Conservation (phyloP, 495 filamentous ascomycete genomes). For the Trichocladium antarcticum region DNA sequence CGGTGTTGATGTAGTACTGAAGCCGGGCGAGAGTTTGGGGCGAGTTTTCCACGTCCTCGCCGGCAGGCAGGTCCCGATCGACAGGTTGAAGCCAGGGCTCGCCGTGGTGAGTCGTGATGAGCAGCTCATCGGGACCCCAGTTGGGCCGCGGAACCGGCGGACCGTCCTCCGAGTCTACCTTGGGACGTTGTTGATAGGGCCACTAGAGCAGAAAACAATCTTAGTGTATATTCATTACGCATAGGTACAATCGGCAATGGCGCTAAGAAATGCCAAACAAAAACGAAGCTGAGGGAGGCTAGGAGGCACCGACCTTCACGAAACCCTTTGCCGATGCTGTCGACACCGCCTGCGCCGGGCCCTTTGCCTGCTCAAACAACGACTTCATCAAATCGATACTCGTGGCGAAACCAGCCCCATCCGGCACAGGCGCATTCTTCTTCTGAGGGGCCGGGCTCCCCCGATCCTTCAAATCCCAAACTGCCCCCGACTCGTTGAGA, state of each 20-base stretch:
- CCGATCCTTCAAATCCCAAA: constrained; percentile 28
- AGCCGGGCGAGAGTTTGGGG: constrained; percentile 17
- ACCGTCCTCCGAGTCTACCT: constrained; percentile 48
- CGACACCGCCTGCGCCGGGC: constrained; percentile 30
- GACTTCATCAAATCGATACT: constrained; percentile 91
- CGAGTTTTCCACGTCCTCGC: constrained; percentile 1
- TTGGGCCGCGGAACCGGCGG: constrained; percentile 55
- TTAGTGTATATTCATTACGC: constrained; percentile 28
- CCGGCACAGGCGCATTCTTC: constrained; percentile 31
- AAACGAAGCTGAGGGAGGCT: constrained; percentile 30
- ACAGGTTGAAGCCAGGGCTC: constrained; percentile 18
- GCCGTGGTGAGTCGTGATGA: constrained; percentile 47
- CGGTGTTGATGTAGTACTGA: constrained; percentile 23
- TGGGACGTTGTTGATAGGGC: constrained; percentile 70
- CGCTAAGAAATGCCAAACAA: constrained; percentile 21
- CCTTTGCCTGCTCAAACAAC: constrained; percentile 56
- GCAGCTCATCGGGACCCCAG: constrained; percentile 64
- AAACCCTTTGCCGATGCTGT: constrained; percentile 33
- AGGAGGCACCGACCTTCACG: constrained; percentile 51
- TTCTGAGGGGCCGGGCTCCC: constrained; percentile 26
- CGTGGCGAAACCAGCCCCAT: constrained; percentile 54
- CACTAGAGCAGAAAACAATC: constrained; percentile 52
- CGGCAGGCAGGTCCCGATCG: constrained; percentile 5
- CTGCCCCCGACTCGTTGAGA: constrained; percentile 35
- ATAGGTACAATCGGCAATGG: constrained; percentile 26